Base-by-base conservation (phyloP, 208 protist genomes). In the Leishmania turanica region DNA sequence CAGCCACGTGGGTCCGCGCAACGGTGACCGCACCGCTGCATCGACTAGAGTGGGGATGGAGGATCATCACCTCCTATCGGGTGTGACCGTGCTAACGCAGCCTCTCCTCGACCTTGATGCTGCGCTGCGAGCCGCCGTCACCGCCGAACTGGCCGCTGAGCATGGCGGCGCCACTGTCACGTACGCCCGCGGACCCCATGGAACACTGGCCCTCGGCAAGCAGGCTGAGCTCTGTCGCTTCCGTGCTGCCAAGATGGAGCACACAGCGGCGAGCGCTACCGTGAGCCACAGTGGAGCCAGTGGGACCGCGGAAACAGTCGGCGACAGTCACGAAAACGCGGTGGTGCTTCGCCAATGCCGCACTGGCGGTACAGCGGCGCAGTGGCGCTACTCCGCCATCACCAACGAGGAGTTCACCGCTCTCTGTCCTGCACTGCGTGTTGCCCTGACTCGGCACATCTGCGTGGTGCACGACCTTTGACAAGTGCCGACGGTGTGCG, bases 161-260 rank as follows among this genome's bases (percentile, higher is more conserved):
- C 42, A 69, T 3, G 76, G n/a, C 31, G 24, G 51, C 9, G 60
- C n/a, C 5, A 64, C 31, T n/a, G 37, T 27, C 51, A 54, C 68
- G 17, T n/a, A 51, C n/a, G 40, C 37, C n/a, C 75, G 58, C 58
- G 76, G 62, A 9, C 47, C 69, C 19, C 53, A 51, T 64, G 68
- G 51, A 2, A n/a, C 21, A 11, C 56, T 54, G n/a, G 64, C 68
- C 5, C 47, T 92, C 4, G 86, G 89, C 5, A 92, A 92, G 79
- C 78, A 80, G 15, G 87, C 84, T 2, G 84, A 82, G 21, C 74
- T 90, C 56, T 79, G 86, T 24, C 79, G 88, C 72, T 92, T 77
- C 72, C 86, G 86, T 2, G 71, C 85, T 62, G 47, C 72, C 34
- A 88, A 87, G 58, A 21, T 60, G 37, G 75, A 40, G 58, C 2